Evolutionary conservation across 441 rosid genomes (phyloP), one percentile per base, ranked within the genome.

Genomic region (Mallotus japonicus): DNA sequence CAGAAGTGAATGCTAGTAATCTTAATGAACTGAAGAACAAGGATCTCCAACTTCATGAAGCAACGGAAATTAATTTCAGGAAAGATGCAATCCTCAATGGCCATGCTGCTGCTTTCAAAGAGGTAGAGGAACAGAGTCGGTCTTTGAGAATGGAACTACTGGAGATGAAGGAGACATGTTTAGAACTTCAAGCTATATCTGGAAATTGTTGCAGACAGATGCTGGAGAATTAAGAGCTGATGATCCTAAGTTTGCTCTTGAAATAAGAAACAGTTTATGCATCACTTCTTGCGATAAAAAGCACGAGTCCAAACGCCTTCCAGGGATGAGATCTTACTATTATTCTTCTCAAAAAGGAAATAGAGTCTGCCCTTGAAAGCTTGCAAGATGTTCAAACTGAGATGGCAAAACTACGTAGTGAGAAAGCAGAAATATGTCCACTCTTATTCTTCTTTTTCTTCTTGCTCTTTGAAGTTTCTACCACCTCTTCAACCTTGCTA

Each of bases 361-460:
- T 92, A 73, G 94, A 87, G 82, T 88, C 87, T 79, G 98, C 99
- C 32, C 85, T 93, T 72, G 82, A 77, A 80, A 88, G 94, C 82
- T 83, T 95, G 80, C 87, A 87, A 79, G 92, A 88, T 71, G 89
- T 92, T 76, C 89, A 87, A 77, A 72, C 76, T 82, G 95, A 91
- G 82, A 88, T 95, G 90, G 79, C 78, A 77, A 89, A 75, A 78
- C 78, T 93, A 71, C 83, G 65, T 47, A 71, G 74, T 5, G 96
- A 90, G 89, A 92, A 90, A 81, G 89, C 87, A 83, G 88, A 86
- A 77, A 83, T 86, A 72, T 28, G 59, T 81, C 91, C 97, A 79
- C 90, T 86, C 84, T 91, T 86, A 58, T 72, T 87, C 75, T 91
- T 90, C 85, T 95, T 95, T 81, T 90, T 92, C 76, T 92, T 92